Percentiles rank a stretch among this genome's conserved stretches.
Conservation (phyloP, 2,329 filamentous ascomycete genomes). For the Elsinoe necatrix region DNA sequence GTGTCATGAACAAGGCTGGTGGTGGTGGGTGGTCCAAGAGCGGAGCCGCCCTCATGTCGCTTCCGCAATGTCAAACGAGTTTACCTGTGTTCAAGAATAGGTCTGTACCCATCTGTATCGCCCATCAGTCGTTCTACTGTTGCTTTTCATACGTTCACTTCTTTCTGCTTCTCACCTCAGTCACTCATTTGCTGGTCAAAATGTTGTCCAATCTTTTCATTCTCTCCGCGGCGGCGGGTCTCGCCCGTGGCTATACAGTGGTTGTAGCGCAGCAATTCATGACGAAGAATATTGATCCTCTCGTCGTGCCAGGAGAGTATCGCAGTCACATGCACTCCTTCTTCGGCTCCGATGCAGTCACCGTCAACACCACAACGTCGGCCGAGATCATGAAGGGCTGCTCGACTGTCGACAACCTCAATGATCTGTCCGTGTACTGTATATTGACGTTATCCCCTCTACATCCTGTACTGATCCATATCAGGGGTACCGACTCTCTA, state of each 20-base stretch:
- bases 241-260: constrained; percentile 29
- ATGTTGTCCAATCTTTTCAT: constrained; percentile 3
- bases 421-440: constrained; percentile 41
- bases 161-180: background rate
- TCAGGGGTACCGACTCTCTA: constrained; percentile 39
- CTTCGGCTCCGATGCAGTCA: constrained; percentile 38
- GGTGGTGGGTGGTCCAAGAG: background rate
- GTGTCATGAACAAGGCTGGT: background rate
- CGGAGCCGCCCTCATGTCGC: background rate
- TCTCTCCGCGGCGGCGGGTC: constrained; percentile 20
- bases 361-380: constrained; percentile 32
- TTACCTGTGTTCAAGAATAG: background rate
- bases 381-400: constrained; percentile 37
- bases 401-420: constrained; percentile 39
- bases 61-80: background rate
- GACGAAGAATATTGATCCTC: constrained; percentile 40
- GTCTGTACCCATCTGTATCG: background rate
- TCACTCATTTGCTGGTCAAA: constrained; percentile 5
- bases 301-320: constrained; percentile 36
- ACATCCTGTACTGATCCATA: background rate
- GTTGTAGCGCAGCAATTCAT: constrained; percentile 31
- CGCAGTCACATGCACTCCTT: constrained; percentile 39
- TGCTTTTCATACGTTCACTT: background rate
- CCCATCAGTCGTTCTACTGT: background rate
- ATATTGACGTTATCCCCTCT: background rate